phyloP scores from a whole-genome alignment of 208 protist species.

The Trypanosoma boissoni region DNA sequence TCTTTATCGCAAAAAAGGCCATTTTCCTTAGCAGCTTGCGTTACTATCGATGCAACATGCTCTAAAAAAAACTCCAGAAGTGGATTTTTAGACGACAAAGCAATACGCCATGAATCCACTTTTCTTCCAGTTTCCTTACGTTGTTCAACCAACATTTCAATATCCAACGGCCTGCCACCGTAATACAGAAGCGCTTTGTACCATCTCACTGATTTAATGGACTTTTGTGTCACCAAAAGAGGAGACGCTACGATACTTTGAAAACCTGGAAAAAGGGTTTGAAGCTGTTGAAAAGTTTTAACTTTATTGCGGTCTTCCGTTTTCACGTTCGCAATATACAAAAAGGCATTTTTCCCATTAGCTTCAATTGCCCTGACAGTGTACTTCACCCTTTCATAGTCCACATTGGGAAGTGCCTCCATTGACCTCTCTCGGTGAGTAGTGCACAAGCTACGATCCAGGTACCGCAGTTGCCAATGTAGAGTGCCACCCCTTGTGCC shows the following conservation, averaged over 20 bases:
- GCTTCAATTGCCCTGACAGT: slow-evolving; percentile 35
- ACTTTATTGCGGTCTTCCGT: slow-evolving; percentile 64
- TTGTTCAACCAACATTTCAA: slow-evolving; percentile 47
- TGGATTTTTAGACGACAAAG: slow-evolving; percentile 42
- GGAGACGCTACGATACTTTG: slow-evolving; percentile 31
- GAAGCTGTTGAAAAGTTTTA: slow-evolving; percentile 59
- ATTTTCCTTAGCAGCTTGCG: neutral
- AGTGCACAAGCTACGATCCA: slow-evolving; percentile 58
- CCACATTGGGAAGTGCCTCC: slow-evolving; percentile 80
- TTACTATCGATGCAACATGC: slow-evolving; percentile 6
- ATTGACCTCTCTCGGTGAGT: slow-evolving; percentile 54
- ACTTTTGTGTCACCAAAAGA: slow-evolving; percentile 25
- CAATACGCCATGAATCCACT: slow-evolving; percentile 49
- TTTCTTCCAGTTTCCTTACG: slow-evolving; percentile 29
- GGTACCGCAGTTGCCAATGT: slow-evolving; percentile 51
- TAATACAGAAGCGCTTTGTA: slow-evolving; percentile 53
- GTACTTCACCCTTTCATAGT: slow-evolving; percentile 70
- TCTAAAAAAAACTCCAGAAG: slow-evolving; percentile 44
- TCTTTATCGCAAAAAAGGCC: slow-evolving; percentile 9
- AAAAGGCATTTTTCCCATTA: slow-evolving; percentile 39
- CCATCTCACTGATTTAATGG: slow-evolving; percentile 19
- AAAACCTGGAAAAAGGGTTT: slow-evolving; percentile 77
- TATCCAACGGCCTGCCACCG: slow-evolving; percentile 47
- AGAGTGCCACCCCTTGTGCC: slow-evolving; percentile 16
- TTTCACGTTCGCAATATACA: slow-evolving; percentile 52